These are phyloP conservation scores for Rutstroemia sp. DNA, from an alignment of 2,329 filamentous ascomycete species.

Conservation along the genomic window DNA sequence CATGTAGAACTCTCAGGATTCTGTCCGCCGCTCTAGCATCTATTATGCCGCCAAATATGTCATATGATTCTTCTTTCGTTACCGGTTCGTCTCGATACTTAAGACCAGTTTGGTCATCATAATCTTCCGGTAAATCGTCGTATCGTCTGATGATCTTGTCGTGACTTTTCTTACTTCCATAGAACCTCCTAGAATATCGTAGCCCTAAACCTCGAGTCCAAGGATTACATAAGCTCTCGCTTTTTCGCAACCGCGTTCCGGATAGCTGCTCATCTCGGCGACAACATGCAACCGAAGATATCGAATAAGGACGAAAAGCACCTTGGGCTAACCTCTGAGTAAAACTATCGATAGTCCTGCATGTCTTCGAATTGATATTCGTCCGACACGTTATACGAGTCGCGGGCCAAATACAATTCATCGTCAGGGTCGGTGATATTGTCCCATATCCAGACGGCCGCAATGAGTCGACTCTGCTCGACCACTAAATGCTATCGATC, in stretches of 20 bases:
- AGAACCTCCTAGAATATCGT: constrained; percentile 8
- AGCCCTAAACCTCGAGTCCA: not conserved
- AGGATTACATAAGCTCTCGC: not conserved
- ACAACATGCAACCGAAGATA: not conserved
- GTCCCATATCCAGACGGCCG: constrained; percentile 10
- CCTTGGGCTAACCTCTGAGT: constrained; percentile 18
- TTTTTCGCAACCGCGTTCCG: not conserved
- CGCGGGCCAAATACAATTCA: constrained; percentile 23
- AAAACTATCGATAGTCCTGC: constrained; percentile 16
- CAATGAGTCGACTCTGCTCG: not conserved
- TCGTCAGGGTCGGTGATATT: constrained; percentile 13
- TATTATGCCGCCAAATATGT: constrained; percentile 45
- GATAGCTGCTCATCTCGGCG: not conserved
- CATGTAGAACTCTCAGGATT: constrained; percentile 52
- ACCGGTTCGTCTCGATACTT: constrained; percentile 45
- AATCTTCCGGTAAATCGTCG: constrained; percentile 48
- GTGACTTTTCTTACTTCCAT: not conserved
- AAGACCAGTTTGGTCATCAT: constrained; percentile 48
- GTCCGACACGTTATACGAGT: constrained; percentile 20
- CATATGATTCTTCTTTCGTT: constrained; percentile 37
- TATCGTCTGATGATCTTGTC: constrained; percentile 34
- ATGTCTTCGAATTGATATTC: constrained; percentile 18
- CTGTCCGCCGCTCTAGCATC: constrained; percentile 40
- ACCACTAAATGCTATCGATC: no score
- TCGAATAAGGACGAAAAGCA: constrained; percentile 14